Evolutionary conservation across 1,139 yeast genomes (phyloP), one percentile per base, ranked within the genome.

Genomic region (Scheffersomyces parashehatae): DNA sequence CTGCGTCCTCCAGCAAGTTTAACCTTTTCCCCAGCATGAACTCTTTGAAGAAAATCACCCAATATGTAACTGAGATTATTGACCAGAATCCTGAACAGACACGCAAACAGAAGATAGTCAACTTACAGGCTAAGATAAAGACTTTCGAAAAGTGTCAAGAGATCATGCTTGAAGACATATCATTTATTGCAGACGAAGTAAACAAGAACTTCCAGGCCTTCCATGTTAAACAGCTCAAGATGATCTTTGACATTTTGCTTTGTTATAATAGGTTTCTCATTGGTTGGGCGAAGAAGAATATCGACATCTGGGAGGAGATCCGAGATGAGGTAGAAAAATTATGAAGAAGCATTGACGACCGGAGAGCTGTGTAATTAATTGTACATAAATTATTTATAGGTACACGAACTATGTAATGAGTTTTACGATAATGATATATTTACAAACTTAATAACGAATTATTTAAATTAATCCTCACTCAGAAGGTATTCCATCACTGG

Each of bases 231-330:
- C 81, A 82, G 52, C 70, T 83, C 61, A 62, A 61, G 41, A 58
- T 65, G 39, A 70, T 75, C 30, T 70, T 67, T 46, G 70, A 66
- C 38, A 73, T 74, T 31, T 61, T 80, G 28, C 52, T 70, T 37
- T 76, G 80, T 26, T 85, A 83, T 55, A 77, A 83, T 45, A 68
- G 78, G 36, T 77, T 81, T 45, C 75, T 85, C 38, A 67, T 82
- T 32, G 82, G 77, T 46, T 85, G 91, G 90, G 88, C 88, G 3
- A 75, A 73, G 54, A 82, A 82, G 65, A 85, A 84, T 56, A 65
- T 82, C 40, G 89, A 85, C 52, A 74, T 81, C 40, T 85, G 93
- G 93, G 83, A 82, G 54, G 90, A 84, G 49, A 82, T 85, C 10
- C 73, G 71, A 47, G 73, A 70, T 15, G 80, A 74, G 44, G 58